phyloP scores from a whole-genome alignment of 2,329 filamentous ascomycete genomes.

The Aspergillus ochraceoroseus region DNA sequence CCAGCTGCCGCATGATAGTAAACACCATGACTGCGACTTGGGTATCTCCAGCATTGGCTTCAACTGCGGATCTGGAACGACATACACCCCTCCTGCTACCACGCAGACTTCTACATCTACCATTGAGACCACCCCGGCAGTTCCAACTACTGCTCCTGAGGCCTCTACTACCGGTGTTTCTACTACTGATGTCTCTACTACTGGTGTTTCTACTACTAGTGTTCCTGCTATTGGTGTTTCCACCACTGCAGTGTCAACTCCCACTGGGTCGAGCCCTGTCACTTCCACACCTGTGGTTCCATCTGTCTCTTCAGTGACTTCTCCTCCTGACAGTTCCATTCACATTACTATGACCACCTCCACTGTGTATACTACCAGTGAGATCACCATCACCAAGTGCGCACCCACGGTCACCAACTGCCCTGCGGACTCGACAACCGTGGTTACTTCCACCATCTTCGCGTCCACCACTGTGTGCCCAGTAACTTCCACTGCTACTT shows the following conservation, averaged over 20 bases:
- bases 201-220: conserved; percentile 4
- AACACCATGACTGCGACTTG: conserved; percentile 61
- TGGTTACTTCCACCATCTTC: conserved; percentile 53
- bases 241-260: neutral
- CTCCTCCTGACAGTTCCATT: conserved; percentile 20
- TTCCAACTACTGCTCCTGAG: conserved; percentile 6
- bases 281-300: conserved; percentile 16
- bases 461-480: conserved; percentile 59
- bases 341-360: conserved; percentile 30
- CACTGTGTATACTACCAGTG: conserved; percentile 37
- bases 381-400: conserved; percentile 41
- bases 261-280: conserved; percentile 22
- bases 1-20: conserved; percentile 53
- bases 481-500: conserved; percentile 28
- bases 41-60: conserved; percentile 44
- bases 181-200: conserved; percentile 19
- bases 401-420: conserved; percentile 46
- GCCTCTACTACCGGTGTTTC: conserved; percentile 11
- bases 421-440: conserved; percentile 47
- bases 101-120: conserved; percentile 1
- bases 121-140: neutral
- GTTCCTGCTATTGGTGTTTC: conserved; percentile 20
- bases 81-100: conserved; percentile 7
- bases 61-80: conserved; percentile 26
- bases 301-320: conserved; percentile 19